These are phyloP conservation scores for Coemansia guatemalensis DNA, from an alignment of 192 early-diverging fungal species.

Conservation along the genomic window DNA sequence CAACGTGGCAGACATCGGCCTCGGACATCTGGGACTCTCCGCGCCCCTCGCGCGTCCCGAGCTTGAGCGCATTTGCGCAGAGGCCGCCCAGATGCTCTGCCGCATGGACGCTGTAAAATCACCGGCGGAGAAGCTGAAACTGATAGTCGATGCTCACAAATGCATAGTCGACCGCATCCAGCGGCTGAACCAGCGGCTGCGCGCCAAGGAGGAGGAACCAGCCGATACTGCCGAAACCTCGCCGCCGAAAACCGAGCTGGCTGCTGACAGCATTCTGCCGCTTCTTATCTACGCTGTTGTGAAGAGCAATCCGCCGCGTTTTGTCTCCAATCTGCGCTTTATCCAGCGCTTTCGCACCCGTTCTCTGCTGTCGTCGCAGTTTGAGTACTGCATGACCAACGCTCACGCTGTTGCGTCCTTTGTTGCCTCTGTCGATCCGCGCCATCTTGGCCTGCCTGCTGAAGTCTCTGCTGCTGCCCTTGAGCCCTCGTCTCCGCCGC, in stretches of 20 bases:
- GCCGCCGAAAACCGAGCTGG: conserved; percentile 10
- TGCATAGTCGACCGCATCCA: conserved; percentile 44
- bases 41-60: conserved; percentile 10
- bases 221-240: background rate
- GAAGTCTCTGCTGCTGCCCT: conserved; percentile 30
- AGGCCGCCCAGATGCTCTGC: conserved; percentile 29
- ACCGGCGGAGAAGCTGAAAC: conserved; percentile 51
- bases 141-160: conserved; percentile 48
- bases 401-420: conserved; percentile 43
- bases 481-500: conserved; percentile 20
- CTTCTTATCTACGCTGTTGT: conserved; percentile 69
- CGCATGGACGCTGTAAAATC: conserved; percentile 31
- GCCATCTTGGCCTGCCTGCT: conserved; percentile 32
- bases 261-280: conserved; percentile 67
- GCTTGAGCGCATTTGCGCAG: conserved; percentile 27
- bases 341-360: conserved; percentile 47
- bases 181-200: conserved; percentile 20
- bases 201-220: background rate
- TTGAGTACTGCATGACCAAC: conserved; percentile 55
- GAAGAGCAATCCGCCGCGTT: conserved; percentile 64
- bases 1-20: conserved; percentile 59
- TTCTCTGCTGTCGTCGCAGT: conserved; percentile 40
- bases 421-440: conserved; percentile 42
- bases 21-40: conserved; percentile 61
- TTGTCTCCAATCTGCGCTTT: conserved; percentile 68